Conservation (phyloP, 2,329 filamentous ascomycete genomes). For the Colletotrichum lentis region DNA sequence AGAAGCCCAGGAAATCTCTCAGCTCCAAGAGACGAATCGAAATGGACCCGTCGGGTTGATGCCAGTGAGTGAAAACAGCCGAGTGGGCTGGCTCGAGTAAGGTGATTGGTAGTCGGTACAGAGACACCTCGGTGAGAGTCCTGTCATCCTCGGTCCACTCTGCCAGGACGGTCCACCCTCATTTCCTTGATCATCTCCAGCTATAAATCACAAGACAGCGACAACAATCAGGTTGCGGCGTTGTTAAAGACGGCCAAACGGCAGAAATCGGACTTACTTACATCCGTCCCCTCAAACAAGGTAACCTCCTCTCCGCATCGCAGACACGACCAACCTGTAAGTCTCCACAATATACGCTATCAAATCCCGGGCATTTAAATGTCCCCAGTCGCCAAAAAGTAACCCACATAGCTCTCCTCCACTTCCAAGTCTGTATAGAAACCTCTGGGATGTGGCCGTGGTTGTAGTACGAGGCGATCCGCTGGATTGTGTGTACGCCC, state of each 20-base stretch:
- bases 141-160: background rate
- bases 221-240: too few species aligned
- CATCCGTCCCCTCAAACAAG: background rate
- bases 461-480: background rate
- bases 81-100: too few species aligned
- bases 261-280: background rate
- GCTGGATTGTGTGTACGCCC: background rate
- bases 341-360: constrained; percentile 4
- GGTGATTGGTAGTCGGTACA: background rate
- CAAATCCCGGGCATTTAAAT: background rate
- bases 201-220: background rate
- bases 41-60: too few species aligned
- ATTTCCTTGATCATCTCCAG: background rate
- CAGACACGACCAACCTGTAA: background rate
- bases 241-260: too few species aligned
- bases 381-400: background rate
- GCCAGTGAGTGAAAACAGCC: too few species aligned
- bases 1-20: too few species aligned
- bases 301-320: background rate
- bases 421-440: background rate
- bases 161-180: background rate
- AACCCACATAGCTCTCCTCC: background rate
- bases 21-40: too few species aligned
- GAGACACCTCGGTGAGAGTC: background rate
- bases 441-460: background rate